Base-by-base conservation (phyloP, 2,329 filamentous ascomycete genomes). In the Clonostachys byssicola region DNA sequence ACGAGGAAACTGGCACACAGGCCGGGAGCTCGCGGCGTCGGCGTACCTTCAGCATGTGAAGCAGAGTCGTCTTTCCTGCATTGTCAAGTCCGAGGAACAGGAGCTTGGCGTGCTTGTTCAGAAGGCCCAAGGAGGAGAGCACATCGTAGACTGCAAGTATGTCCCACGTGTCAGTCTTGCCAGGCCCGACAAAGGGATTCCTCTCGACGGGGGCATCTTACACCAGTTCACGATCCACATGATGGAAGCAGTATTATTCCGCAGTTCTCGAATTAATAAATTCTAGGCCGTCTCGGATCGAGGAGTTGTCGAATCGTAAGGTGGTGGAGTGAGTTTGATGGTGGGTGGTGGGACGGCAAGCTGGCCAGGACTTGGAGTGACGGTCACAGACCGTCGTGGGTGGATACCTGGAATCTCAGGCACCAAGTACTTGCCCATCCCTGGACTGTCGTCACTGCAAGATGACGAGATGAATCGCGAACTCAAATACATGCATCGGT, bases 211-310 rank as follows among this genome's bases (percentile, higher is more conserved):
- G 13, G 12, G 41, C 47, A 46, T 77, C 83, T 65, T 90, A 95
- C 89, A 95, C 90, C 91, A 96, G 81, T 92, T 91, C 67, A 95
- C 73, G 69, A 96, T 88, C 89, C 89, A 95, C 91, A 96, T 95
- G 54, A 63, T 77, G 71, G 57, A n/a, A 39, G n/a, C 14, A n/a
- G 36, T 39, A 8, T 12, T 18, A 30, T 30, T 30, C 23, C 23
- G 23, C 23, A 30, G 9, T 30, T 30, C 23, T 30, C 23, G 23
- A 30, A 30, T 30, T 30, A 30, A 30, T 30, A 4, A 4, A 30
- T 30, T 30, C 23, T 30, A 30, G 8, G 2, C 23, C 23, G 23
- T 30, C 23, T 30, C 23, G 23, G 35, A 42, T 13, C 13, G 12
- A 42, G 14, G n/a, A 40, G 9, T 10, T 33, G 14, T 45, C 34